phyloP scores from a whole-genome alignment of 768 basidiomycete species.

The Flagelloscypha sp. region DNA sequence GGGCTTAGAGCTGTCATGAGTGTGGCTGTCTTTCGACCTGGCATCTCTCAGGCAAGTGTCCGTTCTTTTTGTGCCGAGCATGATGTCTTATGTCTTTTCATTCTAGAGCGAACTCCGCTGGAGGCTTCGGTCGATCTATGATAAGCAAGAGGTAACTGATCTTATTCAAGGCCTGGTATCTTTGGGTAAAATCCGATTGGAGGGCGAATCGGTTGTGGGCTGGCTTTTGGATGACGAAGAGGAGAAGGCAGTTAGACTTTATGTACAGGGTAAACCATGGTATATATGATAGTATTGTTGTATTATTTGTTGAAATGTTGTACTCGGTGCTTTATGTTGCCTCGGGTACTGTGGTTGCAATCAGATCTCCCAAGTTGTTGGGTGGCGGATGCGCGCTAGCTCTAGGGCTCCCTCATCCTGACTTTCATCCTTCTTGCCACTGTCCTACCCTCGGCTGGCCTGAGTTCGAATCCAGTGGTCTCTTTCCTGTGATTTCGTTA shows the following conservation, averaged over 20 bases:
- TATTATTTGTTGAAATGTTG: background rate
- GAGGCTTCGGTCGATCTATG: conserved; percentile 65
- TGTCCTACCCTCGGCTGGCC: too few species aligned
- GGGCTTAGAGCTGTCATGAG: conserved; percentile 63
- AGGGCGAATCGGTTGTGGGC: conserved; percentile 15
- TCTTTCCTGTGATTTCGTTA: too few species aligned
- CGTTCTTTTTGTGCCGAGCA: background rate
- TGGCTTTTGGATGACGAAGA: conserved; percentile 44
- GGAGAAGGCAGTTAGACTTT: conserved; percentile 21
- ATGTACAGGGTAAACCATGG: background rate
- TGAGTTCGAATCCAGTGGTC: too few species aligned
- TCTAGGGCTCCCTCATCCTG: too few species aligned
- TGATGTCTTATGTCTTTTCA: conserved; percentile 3
- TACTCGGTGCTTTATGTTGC: background rate
- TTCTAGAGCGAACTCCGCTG: conserved; percentile 59
- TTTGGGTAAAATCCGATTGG: too few species aligned
- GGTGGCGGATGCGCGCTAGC: too few species aligned
- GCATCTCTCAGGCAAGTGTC: conserved; percentile 56
- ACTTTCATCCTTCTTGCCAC: too few species aligned
- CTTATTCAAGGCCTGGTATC: conserved; percentile 42
- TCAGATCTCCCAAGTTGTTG: too few species aligned
- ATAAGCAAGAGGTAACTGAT: conserved; percentile 68
- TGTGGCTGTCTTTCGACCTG: conserved; percentile 60
- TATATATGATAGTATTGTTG: background rate
- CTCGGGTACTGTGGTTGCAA: background rate